Evolutionary conservation across 2,329 filamentous ascomycete genomes (phyloP), one percentile per base, ranked within the genome.

Genomic region (Aspergillus fructus): DNA sequence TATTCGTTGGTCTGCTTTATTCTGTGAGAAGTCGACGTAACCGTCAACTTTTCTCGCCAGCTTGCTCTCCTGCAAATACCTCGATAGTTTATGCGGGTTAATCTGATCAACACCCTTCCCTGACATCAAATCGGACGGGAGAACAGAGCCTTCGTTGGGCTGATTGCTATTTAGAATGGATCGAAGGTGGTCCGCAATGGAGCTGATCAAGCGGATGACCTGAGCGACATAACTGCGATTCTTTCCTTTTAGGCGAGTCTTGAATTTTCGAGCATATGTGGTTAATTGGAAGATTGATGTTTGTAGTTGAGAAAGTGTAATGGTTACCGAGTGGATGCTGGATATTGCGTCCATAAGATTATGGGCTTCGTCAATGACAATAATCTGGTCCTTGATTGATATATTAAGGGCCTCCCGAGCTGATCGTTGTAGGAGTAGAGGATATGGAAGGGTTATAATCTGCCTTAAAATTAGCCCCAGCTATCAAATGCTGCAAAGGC

Each of bases 321-420:
- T 82, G 37, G 89, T 85, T 0, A 91, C 85, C 0, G 93, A 93
- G 71, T 97, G 87, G 34, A 96, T 94, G 46, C 87, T 89, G 15
- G 91, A 85, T 46, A 99, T 91, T 0, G 93, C 92, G 71, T 97
- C 93, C 89, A 97, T 96, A 52, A 99, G 84, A 69, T 99, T 99
- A 71, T 99, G 94, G 0, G 94, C 94, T 78, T 99, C 94, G 65
- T 99, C 94, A 48, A 99, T 90, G 24, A 99, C 89, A n/a, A 99
- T 87, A 0, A 99, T 81, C 68, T 96, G 94, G 5, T 87, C 86
- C 66, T 96, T 92, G 8, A 99, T 76, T 23, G 89, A 93, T 43
- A 99, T 86, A 0, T 89, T 89, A 0, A 99, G 81, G 0, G 94
- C 92, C 59, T 97, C 93, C 49, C 94, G 83, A 0, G 94, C 93